A percentile compares a stretch with the other conserved stretches of the same genome.
These are phyloP conservation scores for Primulina tabacum DNA, from an alignment of 257 asterid species.

Conservation along the genomic window DNA sequence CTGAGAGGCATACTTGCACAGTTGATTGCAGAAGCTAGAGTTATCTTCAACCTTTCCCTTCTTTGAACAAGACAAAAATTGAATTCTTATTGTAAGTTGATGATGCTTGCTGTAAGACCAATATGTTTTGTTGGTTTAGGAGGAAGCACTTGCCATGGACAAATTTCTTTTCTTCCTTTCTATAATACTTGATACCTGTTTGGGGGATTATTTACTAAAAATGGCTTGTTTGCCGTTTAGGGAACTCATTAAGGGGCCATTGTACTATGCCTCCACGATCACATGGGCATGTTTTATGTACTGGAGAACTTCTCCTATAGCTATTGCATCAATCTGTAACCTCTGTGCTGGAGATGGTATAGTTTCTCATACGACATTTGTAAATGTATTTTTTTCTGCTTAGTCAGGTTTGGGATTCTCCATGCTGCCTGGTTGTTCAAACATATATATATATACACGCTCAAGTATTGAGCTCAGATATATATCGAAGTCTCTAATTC, in stretches of 20 bases:
- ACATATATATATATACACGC: too few relatives aligned
- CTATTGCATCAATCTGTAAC: slow-evolving; percentile 52
- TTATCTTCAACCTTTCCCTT: background rate
- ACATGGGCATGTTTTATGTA: slow-evolving; percentile 37
- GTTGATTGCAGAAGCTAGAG: background rate
- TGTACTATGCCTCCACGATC: slow-evolving; percentile 39
- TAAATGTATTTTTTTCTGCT: background rate
- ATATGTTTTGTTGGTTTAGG: background rate
- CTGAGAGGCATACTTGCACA: background rate
- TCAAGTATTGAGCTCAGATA: too few relatives aligned
- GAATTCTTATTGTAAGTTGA: background rate
- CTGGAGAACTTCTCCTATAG: slow-evolving; percentile 59
- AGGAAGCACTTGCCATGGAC: background rate
- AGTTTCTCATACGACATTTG: background rate
- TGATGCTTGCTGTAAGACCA: background rate
- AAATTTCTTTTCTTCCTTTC: background rate
- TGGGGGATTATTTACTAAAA: too few relatives aligned
- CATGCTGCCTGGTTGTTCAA: background rate
- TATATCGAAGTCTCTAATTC: background rate
- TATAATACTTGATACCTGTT: background rate
- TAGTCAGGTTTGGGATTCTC: background rate
- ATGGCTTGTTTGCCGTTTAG: slow-evolving; percentile 23
- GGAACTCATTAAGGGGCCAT: slow-evolving; percentile 49
- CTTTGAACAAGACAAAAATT: background rate
- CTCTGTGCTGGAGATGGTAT: slow-evolving; percentile 70